Evolutionary conservation across 805 yeast genomes (phyloP).

Genomic region (Metschnikowia vanudenii): DNA sequence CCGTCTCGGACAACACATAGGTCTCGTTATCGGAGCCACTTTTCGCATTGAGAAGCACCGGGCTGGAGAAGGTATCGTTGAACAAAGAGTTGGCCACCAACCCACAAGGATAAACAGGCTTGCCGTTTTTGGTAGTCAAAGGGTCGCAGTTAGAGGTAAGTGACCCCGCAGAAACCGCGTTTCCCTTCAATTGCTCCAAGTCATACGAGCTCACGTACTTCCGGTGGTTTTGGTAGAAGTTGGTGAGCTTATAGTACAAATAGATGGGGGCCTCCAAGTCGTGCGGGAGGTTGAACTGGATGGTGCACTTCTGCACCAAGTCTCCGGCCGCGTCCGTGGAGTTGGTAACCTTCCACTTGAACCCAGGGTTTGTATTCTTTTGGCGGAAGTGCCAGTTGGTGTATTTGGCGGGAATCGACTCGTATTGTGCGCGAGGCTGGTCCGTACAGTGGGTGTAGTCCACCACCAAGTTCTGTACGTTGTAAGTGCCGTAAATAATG

Average conservation of each 20-base stretch:
- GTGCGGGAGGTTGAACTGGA: slow-evolving; percentile 71
- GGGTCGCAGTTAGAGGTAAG: slow-evolving; percentile 45
- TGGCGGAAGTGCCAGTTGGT: slow-evolving; percentile 60
- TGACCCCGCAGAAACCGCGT: slow-evolving; percentile 53
- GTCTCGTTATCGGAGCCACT: slow-evolving; percentile 44
- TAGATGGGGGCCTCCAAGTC: slow-evolving; percentile 70
- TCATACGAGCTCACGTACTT: slow-evolving; percentile 87
- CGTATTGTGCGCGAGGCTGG: slow-evolving; percentile 37
- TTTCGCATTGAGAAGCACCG: slow-evolving; percentile 45
- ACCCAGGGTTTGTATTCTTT: slow-evolving; percentile 39
- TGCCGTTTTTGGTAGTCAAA: slow-evolving; percentile 36
- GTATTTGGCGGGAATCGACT: slow-evolving; percentile 58
- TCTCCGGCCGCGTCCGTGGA: slow-evolving; percentile 38
- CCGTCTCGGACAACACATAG: slow-evolving; percentile 47
- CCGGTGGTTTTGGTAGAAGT: slow-evolving; percentile 92
- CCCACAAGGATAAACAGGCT: slow-evolving; percentile 84
- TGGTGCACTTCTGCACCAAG: slow-evolving; percentile 49
- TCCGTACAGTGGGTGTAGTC: slow-evolving; percentile 72
- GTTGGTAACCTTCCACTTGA: slow-evolving; percentile 60
- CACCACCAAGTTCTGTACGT: slow-evolving; percentile 70
- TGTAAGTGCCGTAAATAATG: slow-evolving; percentile 70
- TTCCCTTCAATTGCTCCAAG: slow-evolving; percentile 75
- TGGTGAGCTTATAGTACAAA: slow-evolving; percentile 81
- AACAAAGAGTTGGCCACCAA: slow-evolving; percentile 88
- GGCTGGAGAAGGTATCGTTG: slow-evolving; percentile 76